Base-by-base conservation (phyloP, 768 basidiomycete genomes). In the Mycena floridula region DNA sequence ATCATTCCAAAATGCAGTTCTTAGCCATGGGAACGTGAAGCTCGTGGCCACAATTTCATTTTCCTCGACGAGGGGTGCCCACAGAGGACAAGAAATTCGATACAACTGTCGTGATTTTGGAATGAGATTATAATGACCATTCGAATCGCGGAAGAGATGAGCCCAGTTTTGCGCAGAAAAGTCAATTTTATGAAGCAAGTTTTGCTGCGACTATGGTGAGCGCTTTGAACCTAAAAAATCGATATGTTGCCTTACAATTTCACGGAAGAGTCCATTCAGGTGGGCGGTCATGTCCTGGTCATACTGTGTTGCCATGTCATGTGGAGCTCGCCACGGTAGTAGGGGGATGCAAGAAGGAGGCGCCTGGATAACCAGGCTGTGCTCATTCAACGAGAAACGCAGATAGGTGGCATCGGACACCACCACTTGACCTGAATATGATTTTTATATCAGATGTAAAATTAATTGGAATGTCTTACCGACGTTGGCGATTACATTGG, bases 151-250 rank as follows among this genome's bases (percentile, higher is more conserved):
- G 5, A 63, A 42, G 3, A 66, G 53, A 48, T 67, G 67, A 3
- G 56, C 63, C 65, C 66, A 69, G 42, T 67, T 70, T 12, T 58
- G 57, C 44, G 52, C 52, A 3, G 59, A 60, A 38, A 70, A 67
- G 9, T 63, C 61, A 15, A 67, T 54, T 15, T 47, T 54, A 20
- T 55, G 49, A 3, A 66, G 48, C 4, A 63, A 50, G 48, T 13
- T 15, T 36, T 22, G n/a, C n/a, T n/a, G n/a, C n/a, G n/a, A n/a
- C n/a, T n/a, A n/a, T n/a, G n/a, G n/a, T n/a, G n/a, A n/a, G n/a
- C n/a, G n/a, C n/a, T n/a, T n/a, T n/a, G n/a, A n/a, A n/a, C n/a
- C n/a, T n/a, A n/a, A n/a, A n/a, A n/a, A n/a, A n/a, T n/a, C n/a
- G n/a, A n/a, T n/a, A n/a, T n/a, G n/a, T n/a, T n/a, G n/a, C n/a